Evolutionary conservation across 2,329 filamentous ascomycete genomes (phyloP), one percentile per base, ranked within the genome.

Genomic region (Arthrobotrys megalospora): DNA sequence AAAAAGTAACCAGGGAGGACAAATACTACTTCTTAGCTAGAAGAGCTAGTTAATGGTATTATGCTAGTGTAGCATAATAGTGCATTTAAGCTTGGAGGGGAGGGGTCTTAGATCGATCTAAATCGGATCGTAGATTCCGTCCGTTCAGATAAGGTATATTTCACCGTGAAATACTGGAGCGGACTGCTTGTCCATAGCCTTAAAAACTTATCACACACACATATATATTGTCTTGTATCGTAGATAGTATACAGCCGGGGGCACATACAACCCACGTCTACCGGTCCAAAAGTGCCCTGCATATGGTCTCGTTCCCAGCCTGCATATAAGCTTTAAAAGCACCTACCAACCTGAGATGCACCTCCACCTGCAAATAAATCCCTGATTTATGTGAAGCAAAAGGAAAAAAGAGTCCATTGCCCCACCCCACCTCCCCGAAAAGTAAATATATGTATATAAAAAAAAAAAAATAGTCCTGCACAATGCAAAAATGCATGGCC

Each of bases 31-130:
- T 5, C 24, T 28, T 28, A 28, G 24, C 24, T 28, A 28, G 24
- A 28, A 28, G 11, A 16, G 41, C 12, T 14, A 41, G 34, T 12
- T 36, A 55, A 36, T 41, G 10, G 11, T 45, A 45, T 45, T 45
- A 45, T 45, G 41, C n/a, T 45, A 16, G n/a, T n/a, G n/a, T 45
- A 45, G 41, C 41, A 45, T 45, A 45, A 45, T 45, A 45, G 11
- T 16, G 14, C 6, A 14, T 45, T 28, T 28, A 28, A 28, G 11
- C 11, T 45, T 14, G 11, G n/a, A 3, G 10, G 14, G 2, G 10
- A n/a, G 2, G 14, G 12, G 14, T 43, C 55, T 60, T 43, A 43
- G 55, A 60, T 60, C 55, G 55, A 60, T 60, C 55, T 11, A 58
- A 38, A 36, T n/a, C 3, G 21, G 55, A 60, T 60, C 36, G 36